A percentile compares a stretch with the other conserved stretches of the same genome.
These are phyloP conservation scores for Phycomyces blakesleeanus DNA, from an alignment of 192 early-diverging fungal genomes.

Conservation along the genomic window DNA sequence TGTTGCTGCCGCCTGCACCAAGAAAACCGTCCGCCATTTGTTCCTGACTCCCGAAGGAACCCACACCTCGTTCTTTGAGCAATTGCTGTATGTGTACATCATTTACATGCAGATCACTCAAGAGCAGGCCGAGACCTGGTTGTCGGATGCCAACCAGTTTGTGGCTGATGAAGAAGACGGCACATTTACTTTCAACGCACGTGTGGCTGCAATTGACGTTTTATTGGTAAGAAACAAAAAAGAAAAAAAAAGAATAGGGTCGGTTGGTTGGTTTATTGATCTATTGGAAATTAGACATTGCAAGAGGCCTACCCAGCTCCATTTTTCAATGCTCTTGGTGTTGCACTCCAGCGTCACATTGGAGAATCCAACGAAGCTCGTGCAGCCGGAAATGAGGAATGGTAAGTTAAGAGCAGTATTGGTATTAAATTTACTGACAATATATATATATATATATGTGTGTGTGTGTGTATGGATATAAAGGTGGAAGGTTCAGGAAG, in stretches of 20 bases:
- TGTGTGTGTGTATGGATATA: no score
- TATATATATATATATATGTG: no score
- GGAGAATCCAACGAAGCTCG: slow-evolving; percentile 51
- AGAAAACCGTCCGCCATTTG: slow-evolving; percentile 48
- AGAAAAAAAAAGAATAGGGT: background rate
- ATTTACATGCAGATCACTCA: slow-evolving; percentile 80
- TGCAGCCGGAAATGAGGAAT: slow-evolving; percentile 41
- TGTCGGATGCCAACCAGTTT: slow-evolving; percentile 79
- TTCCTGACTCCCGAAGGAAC: slow-evolving; percentile 45
- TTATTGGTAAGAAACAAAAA: slow-evolving; percentile 39
- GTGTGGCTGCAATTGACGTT: slow-evolving; percentile 78
- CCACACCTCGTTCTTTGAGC: slow-evolving; percentile 43
- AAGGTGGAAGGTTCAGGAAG: slow-evolving; percentile 84
- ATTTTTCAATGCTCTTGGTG: slow-evolving; percentile 50
- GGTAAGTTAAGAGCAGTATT: slow-evolving; percentile 46
- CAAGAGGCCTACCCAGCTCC: slow-evolving; percentile 32
- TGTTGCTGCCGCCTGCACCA: slow-evolving; percentile 51
- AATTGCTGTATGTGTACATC: slow-evolving; percentile 56
- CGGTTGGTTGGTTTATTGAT: slow-evolving; percentile 9
- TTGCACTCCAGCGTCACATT: slow-evolving; percentile 48
- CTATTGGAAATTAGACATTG: background rate
- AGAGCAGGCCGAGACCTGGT: slow-evolving; percentile 78
- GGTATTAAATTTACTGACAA: no score
- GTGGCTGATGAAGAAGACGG: slow-evolving; percentile 92
- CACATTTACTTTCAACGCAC: slow-evolving; percentile 78